Evolutionary conservation across 176 grass and related monocot genomes (phyloP).

Genomic region (Secale cereale): DNA sequence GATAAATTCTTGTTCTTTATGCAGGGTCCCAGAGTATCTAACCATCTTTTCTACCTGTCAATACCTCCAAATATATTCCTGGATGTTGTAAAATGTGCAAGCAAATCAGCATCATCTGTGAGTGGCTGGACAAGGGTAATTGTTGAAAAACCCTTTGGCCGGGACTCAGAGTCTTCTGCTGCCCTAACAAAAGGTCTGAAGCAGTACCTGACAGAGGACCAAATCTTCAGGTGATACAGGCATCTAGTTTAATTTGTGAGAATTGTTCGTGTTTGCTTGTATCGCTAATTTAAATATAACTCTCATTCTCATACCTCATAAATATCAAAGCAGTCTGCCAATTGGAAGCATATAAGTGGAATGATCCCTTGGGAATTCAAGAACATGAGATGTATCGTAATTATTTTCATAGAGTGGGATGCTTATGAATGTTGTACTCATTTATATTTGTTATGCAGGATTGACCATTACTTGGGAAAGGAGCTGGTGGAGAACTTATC

Average conservation of each 20-base stretch:
- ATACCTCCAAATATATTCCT: constrained; percentile 99
- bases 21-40: constrained; percentile 76
- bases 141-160: constrained; percentile 97
- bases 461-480: constrained; percentile 93
- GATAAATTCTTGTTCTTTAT: constrained; percentile 22
- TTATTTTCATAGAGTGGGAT: constrained; percentile 1
- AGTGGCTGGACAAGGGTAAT: constrained; percentile 96
- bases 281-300: background rate
- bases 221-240: constrained; percentile 84
- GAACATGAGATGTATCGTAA: background rate
- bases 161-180: constrained; percentile 84
- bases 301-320: background rate
- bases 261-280: background rate
- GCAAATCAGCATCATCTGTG: constrained; percentile 67
- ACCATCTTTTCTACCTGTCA: constrained; percentile 87
- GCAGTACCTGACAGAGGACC: constrained; percentile 85
- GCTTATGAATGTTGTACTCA: constrained; percentile 5
- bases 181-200: constrained; percentile 86
- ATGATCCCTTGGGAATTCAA: background rate
- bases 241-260: background rate
- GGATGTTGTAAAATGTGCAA: constrained; percentile 94
- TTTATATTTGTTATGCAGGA: constrained; percentile 45
- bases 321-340: background rate
- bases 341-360: background rate
- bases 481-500: constrained; percentile 91